A percentile compares a stretch with the other conserved stretches of the same genome.
Conservation (phyloP, 192 early-diverging fungal species). For the Thamnidium elegans region DNA sequence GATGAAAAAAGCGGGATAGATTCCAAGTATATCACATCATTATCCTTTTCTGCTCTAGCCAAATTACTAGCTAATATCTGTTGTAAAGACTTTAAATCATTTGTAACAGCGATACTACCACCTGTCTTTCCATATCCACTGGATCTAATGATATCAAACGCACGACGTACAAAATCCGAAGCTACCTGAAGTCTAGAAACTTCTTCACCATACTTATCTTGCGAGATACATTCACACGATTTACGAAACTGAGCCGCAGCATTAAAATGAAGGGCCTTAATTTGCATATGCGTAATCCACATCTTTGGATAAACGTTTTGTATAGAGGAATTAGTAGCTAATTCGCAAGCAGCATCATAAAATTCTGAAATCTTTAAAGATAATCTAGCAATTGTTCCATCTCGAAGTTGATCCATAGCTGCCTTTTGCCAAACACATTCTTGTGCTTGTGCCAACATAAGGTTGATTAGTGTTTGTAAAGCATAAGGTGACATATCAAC, state of each 20-base stretch:
- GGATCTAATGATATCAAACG: slow-evolving; percentile 36
- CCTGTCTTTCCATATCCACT: neutral
- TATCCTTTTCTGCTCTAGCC: slow-evolving; percentile 76
- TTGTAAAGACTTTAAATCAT: slow-evolving; percentile 35
- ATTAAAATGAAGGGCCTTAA: slow-evolving; percentile 70
- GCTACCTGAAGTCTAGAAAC: slow-evolving; percentile 70
- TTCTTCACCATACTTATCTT: slow-evolving; percentile 83
- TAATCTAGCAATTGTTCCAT: slow-evolving; percentile 72
- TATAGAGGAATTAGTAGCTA: slow-evolving; percentile 55
- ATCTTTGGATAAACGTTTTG: slow-evolving; percentile 49
- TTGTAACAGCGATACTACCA: slow-evolving; percentile 35
- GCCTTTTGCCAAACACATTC: slow-evolving; percentile 92
- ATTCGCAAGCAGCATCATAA: slow-evolving; percentile 68
- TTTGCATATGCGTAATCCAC: slow-evolving; percentile 73
- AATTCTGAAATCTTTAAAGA: slow-evolving; percentile 70
- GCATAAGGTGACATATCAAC: slow-evolving; percentile 67
- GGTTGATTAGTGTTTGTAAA: slow-evolving; percentile 62
- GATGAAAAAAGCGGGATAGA: slow-evolving; percentile 61
- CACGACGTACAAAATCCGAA: slow-evolving; percentile 41
- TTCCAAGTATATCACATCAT: slow-evolving; percentile 88
- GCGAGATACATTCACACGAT: slow-evolving; percentile 66
- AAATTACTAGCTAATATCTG: slow-evolving; percentile 34
- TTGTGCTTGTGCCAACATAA: slow-evolving; percentile 94
- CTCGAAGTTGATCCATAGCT: slow-evolving; percentile 75
- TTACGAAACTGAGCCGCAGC: slow-evolving; percentile 81